Conservation (phyloP, 192 early-diverging fungal genomes). For the Linnemannia exigua region DNA sequence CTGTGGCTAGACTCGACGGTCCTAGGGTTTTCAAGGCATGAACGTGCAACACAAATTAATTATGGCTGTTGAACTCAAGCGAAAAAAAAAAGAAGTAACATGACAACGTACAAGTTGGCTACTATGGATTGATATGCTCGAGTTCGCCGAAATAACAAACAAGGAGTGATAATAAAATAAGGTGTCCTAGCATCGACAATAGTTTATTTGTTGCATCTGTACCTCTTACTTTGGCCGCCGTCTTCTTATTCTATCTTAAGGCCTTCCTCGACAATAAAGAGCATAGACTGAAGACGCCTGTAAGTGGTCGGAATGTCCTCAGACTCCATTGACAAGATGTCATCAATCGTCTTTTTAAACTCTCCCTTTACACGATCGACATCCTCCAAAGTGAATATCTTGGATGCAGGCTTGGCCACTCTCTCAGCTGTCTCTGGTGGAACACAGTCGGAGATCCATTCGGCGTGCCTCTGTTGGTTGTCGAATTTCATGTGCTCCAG, state of each 20-base stretch:
- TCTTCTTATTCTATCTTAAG: neutral
- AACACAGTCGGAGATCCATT: neutral
- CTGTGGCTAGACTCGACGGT: no score
- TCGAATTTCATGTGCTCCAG: neutral
- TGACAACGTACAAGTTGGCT: no score
- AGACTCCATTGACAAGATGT: neutral
- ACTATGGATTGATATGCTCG: no score
- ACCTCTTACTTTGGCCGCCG: neutral
- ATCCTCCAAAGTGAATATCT: neutral
- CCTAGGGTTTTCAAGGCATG: no score
- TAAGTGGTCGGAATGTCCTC: neutral
- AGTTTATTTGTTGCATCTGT: slow-evolving; percentile 3
- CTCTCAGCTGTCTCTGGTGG: neutral
- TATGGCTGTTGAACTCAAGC: no score
- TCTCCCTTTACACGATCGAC: neutral
- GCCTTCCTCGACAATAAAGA: neutral
- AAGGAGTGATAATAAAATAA: no score
- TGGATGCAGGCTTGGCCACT: neutral
- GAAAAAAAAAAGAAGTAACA: no score
- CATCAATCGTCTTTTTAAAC: neutral
- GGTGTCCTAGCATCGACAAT: neutral
- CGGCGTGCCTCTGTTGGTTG: neutral
- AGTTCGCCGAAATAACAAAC: no score
- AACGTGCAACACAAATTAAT: no score
- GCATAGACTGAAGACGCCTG: slow-evolving; percentile 1